These are phyloP conservation scores for Talaromyces verruculosus DNA, from an alignment of 2,329 filamentous ascomycete species.

Conservation along the genomic window DNA sequence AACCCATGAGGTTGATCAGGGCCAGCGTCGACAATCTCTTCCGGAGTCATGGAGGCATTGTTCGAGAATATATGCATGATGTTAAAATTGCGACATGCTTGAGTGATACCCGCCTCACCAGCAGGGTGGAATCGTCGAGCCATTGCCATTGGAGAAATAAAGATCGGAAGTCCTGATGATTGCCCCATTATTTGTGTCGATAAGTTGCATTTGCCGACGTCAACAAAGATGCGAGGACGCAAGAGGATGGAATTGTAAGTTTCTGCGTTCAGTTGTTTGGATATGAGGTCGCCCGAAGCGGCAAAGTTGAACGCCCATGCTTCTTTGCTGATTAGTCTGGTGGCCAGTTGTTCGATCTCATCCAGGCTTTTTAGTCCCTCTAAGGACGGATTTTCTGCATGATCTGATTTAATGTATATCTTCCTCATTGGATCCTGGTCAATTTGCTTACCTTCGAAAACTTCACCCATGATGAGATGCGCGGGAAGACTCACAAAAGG, in stretches of 20 bases:
- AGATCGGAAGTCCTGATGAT: slow-evolving; percentile 74
- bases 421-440: background rate
- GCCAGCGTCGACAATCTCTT: slow-evolving; percentile 75
- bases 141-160: slow-evolving; percentile 85
- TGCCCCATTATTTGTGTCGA: slow-evolving; percentile 73
- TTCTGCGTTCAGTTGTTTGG: slow-evolving; percentile 75
- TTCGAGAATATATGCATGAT: slow-evolving; percentile 85
- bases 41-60: slow-evolving; percentile 89
- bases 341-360: slow-evolving; percentile 81
- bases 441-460: background rate
- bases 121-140: slow-evolving; percentile 80
- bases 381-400: slow-evolving; percentile 50
- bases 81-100: slow-evolving; percentile 72
- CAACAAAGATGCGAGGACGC: slow-evolving; percentile 84
- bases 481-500: background rate
- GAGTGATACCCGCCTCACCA: slow-evolving; percentile 81
- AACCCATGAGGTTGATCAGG: slow-evolving; percentile 83
- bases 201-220: slow-evolving; percentile 77
- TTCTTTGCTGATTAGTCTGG: slow-evolving; percentile 74
- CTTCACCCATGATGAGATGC: background rate
- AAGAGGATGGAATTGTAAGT: slow-evolving; percentile 81
- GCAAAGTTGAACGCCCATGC: slow-evolving; percentile 97
- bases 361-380: slow-evolving; percentile 79
- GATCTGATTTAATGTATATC: background rate
- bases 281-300: slow-evolving; percentile 75